Evolutionary conservation across 305 asterid species (phyloP).

Genomic region (Fraxinus ornus): DNA sequence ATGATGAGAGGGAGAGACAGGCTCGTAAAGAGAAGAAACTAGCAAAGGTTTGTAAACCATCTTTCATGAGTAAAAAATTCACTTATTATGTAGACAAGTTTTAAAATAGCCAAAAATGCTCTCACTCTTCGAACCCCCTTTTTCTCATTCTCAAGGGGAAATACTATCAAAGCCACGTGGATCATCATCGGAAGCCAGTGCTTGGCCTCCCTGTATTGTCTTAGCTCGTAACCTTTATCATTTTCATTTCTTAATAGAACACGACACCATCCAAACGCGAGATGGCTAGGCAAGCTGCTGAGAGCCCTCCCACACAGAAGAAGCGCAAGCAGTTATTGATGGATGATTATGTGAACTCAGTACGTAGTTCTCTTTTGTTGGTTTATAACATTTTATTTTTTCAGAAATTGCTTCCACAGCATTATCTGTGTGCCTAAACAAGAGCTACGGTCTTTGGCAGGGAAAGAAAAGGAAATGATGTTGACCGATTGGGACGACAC

Average conservation of each 20-base stretch:
- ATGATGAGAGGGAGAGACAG: slow-evolving; percentile 91
- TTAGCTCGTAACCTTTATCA: not conserved
- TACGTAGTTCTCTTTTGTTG: slow-evolving; percentile 28
- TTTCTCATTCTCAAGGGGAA: slow-evolving; percentile 15
- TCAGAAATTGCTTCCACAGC: not conserved
- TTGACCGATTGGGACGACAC: not conserved
- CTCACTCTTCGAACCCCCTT: not conserved
- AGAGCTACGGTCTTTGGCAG: slow-evolving; percentile 34
- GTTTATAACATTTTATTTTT: not conserved
- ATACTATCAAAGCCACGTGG: not conserved
- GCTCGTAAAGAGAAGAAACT: slow-evolving; percentile 96
- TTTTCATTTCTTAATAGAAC: slow-evolving; percentile 32
- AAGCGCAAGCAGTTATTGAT: slow-evolving; percentile 68
- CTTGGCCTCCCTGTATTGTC: not conserved
- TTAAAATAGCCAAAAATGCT: not conserved
- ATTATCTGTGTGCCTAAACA: not conserved
- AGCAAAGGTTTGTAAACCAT: slow-evolving; percentile 57
- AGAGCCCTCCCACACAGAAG: slow-evolving; percentile 74
- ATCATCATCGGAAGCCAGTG: not conserved
- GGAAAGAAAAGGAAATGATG: slow-evolving; percentile 74
- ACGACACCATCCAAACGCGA: slow-evolving; percentile 74
- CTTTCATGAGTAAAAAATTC: not conserved
- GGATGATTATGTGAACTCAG: slow-evolving; percentile 82
- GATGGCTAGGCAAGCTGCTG: slow-evolving; percentile 66
- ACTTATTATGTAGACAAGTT: not conserved